Conservation (phyloP, 75 land plant genomes). For the Picea sitchensis region DNA sequence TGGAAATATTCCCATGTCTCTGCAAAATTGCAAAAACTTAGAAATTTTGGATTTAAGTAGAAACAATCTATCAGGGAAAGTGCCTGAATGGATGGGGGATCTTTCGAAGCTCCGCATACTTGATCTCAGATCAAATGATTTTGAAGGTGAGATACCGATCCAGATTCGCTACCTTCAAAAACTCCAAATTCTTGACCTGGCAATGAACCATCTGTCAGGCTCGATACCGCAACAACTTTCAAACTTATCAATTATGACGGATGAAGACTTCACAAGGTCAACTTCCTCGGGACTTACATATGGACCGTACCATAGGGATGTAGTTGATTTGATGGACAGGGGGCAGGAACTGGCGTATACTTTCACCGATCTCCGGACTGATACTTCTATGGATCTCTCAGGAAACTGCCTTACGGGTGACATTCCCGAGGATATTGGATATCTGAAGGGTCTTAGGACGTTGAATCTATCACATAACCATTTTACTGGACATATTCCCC, state of each 20-base stretch:
- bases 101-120: background rate
- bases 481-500: constrained; percentile 5
- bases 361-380: background rate
- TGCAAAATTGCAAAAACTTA: background rate
- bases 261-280: background rate
- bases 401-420: constrained; percentile 5
- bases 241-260: background rate
- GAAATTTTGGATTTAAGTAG: background rate
- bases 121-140: background rate
- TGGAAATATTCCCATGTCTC: background rate
- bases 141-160: background rate
- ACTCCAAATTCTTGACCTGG: background rate
- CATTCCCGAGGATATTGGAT: constrained; percentile 2
- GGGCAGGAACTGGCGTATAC: background rate
- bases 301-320: background rate
- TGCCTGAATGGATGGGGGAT: background rate
- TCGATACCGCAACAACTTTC: background rate
- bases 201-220: background rate
- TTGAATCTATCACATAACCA: constrained; percentile 5
- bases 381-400: constrained; percentile 1
- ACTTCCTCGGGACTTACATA: no score
- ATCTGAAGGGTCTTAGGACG: background rate
- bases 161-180: background rate
- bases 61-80: background rate
- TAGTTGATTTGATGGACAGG: background rate